Conservation (phyloP, 495 filamentous ascomycete species). For the Annulohypoxylon stygium region DNA sequence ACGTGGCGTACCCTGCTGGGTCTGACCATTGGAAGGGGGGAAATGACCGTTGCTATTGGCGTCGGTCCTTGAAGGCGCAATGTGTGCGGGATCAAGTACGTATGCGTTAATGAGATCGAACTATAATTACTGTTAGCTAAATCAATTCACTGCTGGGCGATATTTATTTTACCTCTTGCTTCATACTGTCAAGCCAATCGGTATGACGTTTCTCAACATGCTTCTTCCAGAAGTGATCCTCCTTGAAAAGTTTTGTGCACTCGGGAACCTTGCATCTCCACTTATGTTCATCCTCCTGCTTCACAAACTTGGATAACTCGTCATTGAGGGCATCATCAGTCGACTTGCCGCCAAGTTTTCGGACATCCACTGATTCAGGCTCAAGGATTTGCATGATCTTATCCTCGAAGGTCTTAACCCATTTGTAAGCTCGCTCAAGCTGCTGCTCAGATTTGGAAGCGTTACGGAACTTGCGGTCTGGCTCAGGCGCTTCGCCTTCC, state of each 20-base stretch:
- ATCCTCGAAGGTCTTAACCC: conserved; percentile 99
- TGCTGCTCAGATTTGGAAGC: conserved; percentile 87
- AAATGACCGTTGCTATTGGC: conserved; percentile 98
- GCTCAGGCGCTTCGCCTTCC: conserved; percentile 70
- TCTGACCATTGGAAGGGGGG: conserved; percentile 77
- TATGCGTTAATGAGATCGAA: conserved; percentile 91
- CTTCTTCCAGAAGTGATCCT: conserved; percentile 95
- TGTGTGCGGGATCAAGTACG: conserved; percentile 91
- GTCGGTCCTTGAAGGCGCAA: conserved; percentile 91
- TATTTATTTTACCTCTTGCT: conserved; percentile 78
- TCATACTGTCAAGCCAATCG: conserved; percentile 86
- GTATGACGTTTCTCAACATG: conserved; percentile 95
- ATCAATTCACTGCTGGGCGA: not conserved
- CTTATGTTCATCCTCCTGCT: conserved; percentile 96
- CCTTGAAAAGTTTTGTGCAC: conserved; percentile 97
- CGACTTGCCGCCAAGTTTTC: conserved; percentile 89
- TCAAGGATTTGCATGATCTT: conserved; percentile 93
- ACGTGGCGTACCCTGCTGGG: conserved; percentile 86
- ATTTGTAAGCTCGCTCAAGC: conserved; percentile 94
- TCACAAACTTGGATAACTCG: conserved; percentile 87
- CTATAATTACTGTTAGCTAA: conserved; percentile 60
- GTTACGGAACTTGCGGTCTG: conserved; percentile 73
- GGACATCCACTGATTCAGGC: conserved; percentile 85
- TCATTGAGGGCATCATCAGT: conserved; percentile 88
- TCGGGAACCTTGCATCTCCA: conserved; percentile 96